Percentiles rank a stretch among this genome's conserved stretches.
phyloP scores from a whole-genome alignment of 345 rosid species.

The Dipteronia sinensis region DNA sequence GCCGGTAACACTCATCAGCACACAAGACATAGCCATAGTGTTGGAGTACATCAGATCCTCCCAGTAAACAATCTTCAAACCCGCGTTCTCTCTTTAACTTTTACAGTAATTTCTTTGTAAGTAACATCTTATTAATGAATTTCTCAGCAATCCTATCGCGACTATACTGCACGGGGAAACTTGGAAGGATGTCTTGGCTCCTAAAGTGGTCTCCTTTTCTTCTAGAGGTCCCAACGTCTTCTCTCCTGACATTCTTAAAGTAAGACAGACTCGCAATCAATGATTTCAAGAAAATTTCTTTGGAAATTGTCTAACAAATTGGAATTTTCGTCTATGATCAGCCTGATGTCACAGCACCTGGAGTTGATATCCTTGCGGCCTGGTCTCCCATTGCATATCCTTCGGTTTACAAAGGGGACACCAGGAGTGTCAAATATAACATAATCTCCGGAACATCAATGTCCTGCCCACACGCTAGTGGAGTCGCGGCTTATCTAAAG shows the following conservation, averaged over 20 bases:
- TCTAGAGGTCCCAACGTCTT: constrained; percentile 30
- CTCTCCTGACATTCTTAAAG: constrained; percentile 22
- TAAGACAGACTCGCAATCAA: not conserved
- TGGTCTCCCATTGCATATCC: constrained; percentile 18
- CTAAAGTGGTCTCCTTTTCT: constrained; percentile 27
- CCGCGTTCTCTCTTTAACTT: not conserved
- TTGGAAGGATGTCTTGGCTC: constrained; percentile 22
- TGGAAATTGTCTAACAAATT: not conserved
- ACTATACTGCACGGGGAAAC: constrained; percentile 10
- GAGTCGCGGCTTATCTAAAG: constrained; percentile 23
- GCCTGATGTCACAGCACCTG: constrained; percentile 34
- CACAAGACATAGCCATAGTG: not conserved
- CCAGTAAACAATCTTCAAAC: not conserved
- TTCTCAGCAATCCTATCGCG: constrained; percentile 17
- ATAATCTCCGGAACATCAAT: constrained; percentile 31
- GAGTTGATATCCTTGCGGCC: constrained; percentile 29
- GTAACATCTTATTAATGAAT: not conserved
- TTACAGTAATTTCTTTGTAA: not conserved
- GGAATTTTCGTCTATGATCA: not conserved
- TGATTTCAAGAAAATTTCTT: not conserved
- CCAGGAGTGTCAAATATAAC: constrained; percentile 20
- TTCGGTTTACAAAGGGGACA: not conserved
- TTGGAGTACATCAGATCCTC: not conserved
- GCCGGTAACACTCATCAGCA: not conserved
- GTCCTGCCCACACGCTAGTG: constrained; percentile 35